A percentile compares a stretch with the other conserved stretches of the same genome.
Conservation (phyloP, 2,329 filamentous ascomycete genomes). For the Teratosphaeria pseudoeucalypti region DNA sequence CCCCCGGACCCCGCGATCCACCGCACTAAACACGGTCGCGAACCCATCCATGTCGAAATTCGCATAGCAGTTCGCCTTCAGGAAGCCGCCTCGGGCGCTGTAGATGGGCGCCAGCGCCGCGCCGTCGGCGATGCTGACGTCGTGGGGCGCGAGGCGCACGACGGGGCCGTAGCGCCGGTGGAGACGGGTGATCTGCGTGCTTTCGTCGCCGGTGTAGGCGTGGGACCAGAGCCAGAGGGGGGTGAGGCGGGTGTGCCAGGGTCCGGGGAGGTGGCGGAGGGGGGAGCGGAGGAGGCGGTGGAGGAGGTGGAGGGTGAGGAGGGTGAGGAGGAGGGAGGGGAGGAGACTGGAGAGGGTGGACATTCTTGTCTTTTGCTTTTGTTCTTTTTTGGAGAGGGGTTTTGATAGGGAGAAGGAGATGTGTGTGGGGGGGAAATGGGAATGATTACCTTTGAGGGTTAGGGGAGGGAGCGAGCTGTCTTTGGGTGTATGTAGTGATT, state of each 20-base stretch:
- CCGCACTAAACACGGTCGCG: conserved; percentile 43
- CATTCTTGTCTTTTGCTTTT: not conserved
- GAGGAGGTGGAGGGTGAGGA: not conserved
- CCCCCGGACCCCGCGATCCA: conserved; percentile 30
- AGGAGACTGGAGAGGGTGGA: not conserved
- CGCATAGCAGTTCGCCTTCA: conserved; percentile 41
- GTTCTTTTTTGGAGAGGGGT: no score
- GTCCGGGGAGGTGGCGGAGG: conserved; percentile 25
- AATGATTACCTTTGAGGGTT: no score
- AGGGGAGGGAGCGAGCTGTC: no score
- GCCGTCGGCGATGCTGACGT: conserved; percentile 40
- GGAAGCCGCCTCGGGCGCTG: conserved; percentile 41
- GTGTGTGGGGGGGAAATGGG: no score
- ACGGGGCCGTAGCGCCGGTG: conserved; percentile 61
- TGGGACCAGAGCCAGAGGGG: conserved; percentile 19
- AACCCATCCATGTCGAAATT: conserved; percentile 50
- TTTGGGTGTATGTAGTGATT: not conserved
- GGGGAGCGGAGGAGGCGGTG: conserved; percentile 27
- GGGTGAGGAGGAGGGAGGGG: not conserved
- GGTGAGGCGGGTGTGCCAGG: conserved; percentile 18
- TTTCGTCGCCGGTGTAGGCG: conserved; percentile 21
- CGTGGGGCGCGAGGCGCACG: conserved; percentile 63
- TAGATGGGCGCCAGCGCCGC: conserved; percentile 42
- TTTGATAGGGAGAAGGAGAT: no score
- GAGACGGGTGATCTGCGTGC: conserved; percentile 13